Percentiles rank a stretch among this genome's conserved stretches.
phyloP scores from a whole-genome alignment of 2,329 filamentous ascomycete species.

The Chaetomiaceae sp. region DNA sequence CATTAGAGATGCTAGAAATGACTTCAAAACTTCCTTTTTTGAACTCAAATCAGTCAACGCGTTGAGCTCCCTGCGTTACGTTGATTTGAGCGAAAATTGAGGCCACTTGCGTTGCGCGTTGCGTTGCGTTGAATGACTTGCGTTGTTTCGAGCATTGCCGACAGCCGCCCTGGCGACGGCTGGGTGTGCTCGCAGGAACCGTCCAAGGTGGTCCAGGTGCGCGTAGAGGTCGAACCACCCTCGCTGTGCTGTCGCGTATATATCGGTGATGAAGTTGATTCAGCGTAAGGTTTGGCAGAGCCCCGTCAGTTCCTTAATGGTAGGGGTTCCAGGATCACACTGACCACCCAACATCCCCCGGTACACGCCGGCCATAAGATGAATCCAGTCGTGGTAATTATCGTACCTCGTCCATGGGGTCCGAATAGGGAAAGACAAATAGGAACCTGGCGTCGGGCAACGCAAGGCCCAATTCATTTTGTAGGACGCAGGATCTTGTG shows the following conservation, averaged over 20 bases:
- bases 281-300: conserved; percentile 1
- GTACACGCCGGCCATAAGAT: conserved; percentile 1
- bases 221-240: conserved; percentile 2
- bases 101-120: no score
- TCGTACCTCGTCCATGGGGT: background rate
- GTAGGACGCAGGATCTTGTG: no score
- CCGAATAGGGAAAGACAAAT: conserved; percentile 5
- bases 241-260: conserved; percentile 1
- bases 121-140: no score
- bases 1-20: no score
- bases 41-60: no score
- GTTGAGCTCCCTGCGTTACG: no score
- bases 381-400: conserved; percentile 8
- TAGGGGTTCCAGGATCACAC: background rate
- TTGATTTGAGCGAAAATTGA: no score
- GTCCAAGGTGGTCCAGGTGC: background rate
- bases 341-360: conserved; percentile 2
- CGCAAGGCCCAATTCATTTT: conserved; percentile 12
- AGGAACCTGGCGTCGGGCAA: conserved; percentile 12
- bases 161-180: background rate
- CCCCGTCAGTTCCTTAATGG: conserved; percentile 3
- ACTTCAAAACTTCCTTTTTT: no score
- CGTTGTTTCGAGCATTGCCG: no score
- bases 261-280: conserved; percentile 12
- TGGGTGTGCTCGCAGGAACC: background rate